Conservation (phyloP, 441 rosid species). For the Lepidium campestre region DNA sequence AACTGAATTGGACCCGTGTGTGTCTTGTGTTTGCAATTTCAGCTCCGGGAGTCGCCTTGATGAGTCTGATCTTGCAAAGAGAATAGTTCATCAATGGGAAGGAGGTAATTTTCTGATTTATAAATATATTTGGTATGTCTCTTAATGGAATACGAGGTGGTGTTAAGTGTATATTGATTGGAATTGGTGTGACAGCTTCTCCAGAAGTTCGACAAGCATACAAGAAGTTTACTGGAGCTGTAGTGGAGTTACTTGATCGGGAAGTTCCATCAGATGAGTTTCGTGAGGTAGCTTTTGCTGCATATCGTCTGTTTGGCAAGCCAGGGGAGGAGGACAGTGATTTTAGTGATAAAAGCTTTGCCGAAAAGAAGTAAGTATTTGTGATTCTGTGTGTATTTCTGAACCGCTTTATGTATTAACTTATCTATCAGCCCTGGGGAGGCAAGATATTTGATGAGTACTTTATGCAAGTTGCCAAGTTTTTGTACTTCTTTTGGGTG, state of each 20-base stretch:
- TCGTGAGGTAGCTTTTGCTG: constrained; percentile 59
- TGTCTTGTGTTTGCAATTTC: constrained; percentile 17
- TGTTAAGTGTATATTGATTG: constrained; percentile 1
- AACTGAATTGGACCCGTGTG: neutral
- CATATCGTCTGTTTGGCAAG: constrained; percentile 45
- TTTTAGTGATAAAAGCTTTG: constrained; percentile 21
- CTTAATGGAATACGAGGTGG: neutral
- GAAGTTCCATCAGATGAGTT: constrained; percentile 82
- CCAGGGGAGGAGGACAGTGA: constrained; percentile 39
- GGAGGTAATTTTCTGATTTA: constrained; percentile 48
- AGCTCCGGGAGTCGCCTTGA: constrained; percentile 48
- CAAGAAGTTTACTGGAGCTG: constrained; percentile 70
- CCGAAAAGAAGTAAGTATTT: constrained; percentile 46
- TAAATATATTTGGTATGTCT: neutral
- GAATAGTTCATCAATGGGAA: constrained; percentile 79
- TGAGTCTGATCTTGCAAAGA: constrained; percentile 73
- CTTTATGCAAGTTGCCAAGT: neutral
- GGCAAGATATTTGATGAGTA: neutral
- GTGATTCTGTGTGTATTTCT: neutral
- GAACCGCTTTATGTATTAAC: neutral
- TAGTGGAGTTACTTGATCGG: constrained; percentile 66
- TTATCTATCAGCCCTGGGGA: neutral
- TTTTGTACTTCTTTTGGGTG: neutral
- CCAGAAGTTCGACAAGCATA: constrained; percentile 73
- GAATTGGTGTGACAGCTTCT: constrained; percentile 51